Base-by-base conservation (phyloP, 2,329 filamentous ascomycete genomes). In the Berkeleyomyces rouxiae region DNA sequence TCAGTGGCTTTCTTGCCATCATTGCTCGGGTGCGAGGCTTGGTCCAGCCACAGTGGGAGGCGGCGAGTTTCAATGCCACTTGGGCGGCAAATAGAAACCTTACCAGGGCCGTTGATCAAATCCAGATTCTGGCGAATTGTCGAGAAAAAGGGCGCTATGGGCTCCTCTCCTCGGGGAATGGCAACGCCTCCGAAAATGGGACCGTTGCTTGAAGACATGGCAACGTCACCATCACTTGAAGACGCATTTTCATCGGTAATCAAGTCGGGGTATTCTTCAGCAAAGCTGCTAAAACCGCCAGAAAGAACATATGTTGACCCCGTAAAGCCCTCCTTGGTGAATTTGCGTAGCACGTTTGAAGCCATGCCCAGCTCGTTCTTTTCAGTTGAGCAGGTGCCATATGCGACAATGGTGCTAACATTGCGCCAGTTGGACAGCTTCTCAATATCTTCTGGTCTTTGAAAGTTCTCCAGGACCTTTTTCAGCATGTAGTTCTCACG, bases 111-210 rank as follows among this genome's bases (percentile, higher is more conserved):
- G 67, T 90, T 90, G 40, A 95, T 86, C 16, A 99, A 78, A 70
- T 97, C 93, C 82, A 95, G 92, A 67, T 97, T 96, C 72, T 97
- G 93, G 51, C 93, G 84, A 68, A 99, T 97, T 67, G 96, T 97
- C 65, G 85, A 84, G 72, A 97, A 97, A 75, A 99, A 97, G 0
- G 92, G 91, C 68, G 95, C 95, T 3, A 43, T 31, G 0, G 84
- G 79, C 67, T 83, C 79, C 0, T 82, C 79, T n/a, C 49, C 63
- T 46, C 77, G 76, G 0, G 93, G 93, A 71, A 97, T 83, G 64
- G 83, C 82, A 66, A 95, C 95, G 5, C 92, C 92, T 64, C 92
- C 93, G 64, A 90, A 87, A n/a, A 96, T 87, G 1, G 88, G 88
- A 13, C 47, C 33, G 11, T 43, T n/a, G 4, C 71, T 73, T 11